A percentile compares a stretch with the other conserved stretches of the same genome.
phyloP scores from a whole-genome alignment of 768 basidiomycete species.

The Termitomyces eurrhizus region DNA sequence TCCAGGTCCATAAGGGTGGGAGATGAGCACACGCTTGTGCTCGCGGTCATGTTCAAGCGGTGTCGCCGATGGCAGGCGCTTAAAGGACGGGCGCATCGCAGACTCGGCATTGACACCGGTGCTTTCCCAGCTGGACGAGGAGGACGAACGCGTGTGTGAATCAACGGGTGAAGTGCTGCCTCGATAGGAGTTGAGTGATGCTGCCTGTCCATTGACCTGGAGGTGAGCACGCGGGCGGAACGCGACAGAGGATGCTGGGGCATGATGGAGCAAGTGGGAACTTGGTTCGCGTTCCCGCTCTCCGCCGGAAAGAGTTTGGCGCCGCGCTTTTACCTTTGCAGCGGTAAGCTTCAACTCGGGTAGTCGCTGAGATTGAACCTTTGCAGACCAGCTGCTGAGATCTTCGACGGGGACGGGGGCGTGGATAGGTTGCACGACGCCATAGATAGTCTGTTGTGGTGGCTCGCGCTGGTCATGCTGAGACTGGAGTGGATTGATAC shows the following conservation, averaged over 20 bases:
- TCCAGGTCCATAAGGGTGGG: not conserved
- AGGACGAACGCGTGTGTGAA: not conserved
- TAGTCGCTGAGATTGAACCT: not conserved
- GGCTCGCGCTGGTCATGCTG: not conserved
- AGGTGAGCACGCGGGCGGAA: not conserved
- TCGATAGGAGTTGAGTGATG: not conserved
- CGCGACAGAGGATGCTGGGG: not conserved
- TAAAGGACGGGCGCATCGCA: not conserved
- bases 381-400: slow-evolving; percentile 3
- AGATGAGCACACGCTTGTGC: not conserved
- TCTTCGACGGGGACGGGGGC: not conserved
- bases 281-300: not conserved
- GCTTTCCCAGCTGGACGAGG: not conserved
- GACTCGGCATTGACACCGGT: not conserved
- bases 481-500: not conserved
- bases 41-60: slow-evolving; percentile 3
- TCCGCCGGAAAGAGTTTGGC: not conserved
- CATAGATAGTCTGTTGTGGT: not conserved
- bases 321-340: not conserved
- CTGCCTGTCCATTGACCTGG: not conserved
- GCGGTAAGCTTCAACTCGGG: not conserved
- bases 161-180: not conserved
- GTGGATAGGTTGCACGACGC: not conserved
- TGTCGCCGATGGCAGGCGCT: slow-evolving; percentile 2
- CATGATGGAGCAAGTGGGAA: not conserved